Conservation (phyloP, 2,329 filamentous ascomycete genomes). For the Nectriaceae sp. region DNA sequence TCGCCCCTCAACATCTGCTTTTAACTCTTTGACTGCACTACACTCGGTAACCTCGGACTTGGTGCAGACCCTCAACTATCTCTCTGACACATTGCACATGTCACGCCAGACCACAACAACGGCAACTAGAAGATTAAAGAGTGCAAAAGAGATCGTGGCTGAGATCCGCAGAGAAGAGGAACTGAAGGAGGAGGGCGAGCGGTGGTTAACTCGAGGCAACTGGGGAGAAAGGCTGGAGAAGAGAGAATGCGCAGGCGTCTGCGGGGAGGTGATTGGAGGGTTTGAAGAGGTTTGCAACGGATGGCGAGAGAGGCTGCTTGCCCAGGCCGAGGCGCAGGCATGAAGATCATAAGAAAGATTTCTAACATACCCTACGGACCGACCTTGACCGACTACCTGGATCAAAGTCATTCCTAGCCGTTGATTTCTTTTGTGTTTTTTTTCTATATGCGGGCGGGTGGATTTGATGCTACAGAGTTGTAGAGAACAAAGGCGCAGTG, state of each 20-base stretch:
- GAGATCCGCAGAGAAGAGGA: slow-evolving; percentile 86
- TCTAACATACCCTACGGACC: neutral
- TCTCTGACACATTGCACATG: slow-evolving; percentile 94
- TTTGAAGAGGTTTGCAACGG: slow-evolving; percentile 89
- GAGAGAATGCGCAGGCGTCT: slow-evolving; percentile 81
- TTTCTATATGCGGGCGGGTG: slow-evolving; percentile 12
- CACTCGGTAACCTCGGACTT: slow-evolving; percentile 72
- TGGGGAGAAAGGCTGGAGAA: slow-evolving; percentile 78
- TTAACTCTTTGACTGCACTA: slow-evolving; percentile 67
- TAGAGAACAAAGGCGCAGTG: too few species aligned
- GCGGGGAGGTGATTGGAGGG: slow-evolving; percentile 83
- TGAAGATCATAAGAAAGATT: too few species aligned
- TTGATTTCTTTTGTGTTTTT: neutral
- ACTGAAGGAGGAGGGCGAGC: slow-evolving; percentile 76
- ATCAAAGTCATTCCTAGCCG: neutral
- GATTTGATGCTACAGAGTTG: slow-evolving; percentile 15
- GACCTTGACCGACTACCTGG: too few species aligned
- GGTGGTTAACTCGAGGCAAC: slow-evolving; percentile 78
- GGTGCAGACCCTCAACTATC: slow-evolving; percentile 77
- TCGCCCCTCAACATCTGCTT: slow-evolving; percentile 60
- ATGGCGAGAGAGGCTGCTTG: slow-evolving; percentile 77
- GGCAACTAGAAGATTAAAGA: slow-evolving; percentile 77
- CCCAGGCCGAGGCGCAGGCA: slow-evolving; percentile 56
- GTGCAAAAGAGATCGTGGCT: slow-evolving; percentile 80
- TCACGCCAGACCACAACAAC: slow-evolving; percentile 83